Evolutionary conservation across 2,329 filamentous ascomycete species (phyloP).

Genomic region (Phoma sp.): DNA sequence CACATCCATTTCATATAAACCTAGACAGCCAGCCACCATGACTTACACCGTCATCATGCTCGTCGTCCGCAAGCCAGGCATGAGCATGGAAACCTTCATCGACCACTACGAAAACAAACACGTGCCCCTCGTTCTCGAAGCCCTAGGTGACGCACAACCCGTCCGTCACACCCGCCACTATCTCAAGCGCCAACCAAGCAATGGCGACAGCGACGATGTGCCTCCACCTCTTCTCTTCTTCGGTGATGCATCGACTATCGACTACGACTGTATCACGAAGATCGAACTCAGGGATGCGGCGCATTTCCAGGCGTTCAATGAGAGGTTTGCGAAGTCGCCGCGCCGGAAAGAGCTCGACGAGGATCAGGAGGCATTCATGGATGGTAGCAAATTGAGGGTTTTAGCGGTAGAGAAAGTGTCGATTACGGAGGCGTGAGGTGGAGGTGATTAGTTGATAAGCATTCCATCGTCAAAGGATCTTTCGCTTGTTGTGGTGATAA

Average conservation of each 20-base stretch:
- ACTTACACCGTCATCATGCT: conserved; percentile 27
- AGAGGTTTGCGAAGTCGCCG: conserved; percentile 14
- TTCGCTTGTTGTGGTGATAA: too few species aligned
- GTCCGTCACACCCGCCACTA: conserved; percentile 33
- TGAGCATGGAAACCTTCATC: conserved; percentile 26
- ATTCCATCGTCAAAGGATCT: too few species aligned
- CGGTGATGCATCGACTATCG: conserved; percentile 11
- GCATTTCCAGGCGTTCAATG: conserved; percentile 26
- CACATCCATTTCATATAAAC: too few species aligned
- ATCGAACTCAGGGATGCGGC: conserved; percentile 25
- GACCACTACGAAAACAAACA: conserved; percentile 32
- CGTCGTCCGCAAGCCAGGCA: conserved; percentile 24
- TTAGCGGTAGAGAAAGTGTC: conserved; percentile 22
- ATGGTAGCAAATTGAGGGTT: conserved; percentile 16
- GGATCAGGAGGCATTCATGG: conserved; percentile 24
- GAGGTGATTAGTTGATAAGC: not conserved
- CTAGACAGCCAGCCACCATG: conserved; percentile 16
- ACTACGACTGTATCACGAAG: conserved; percentile 28
- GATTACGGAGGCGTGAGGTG: conserved; percentile 14
- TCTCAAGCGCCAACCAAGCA: conserved; percentile 19
- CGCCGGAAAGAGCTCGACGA: conserved; percentile 9
- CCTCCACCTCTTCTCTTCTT: conserved; percentile 15
- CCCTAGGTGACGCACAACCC: conserved; percentile 28
- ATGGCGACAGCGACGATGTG: not conserved
- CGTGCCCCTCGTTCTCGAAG: conserved; percentile 27